Conservation (phyloP, 2,329 filamentous ascomycete species). For the Botrytis galanthina region DNA sequence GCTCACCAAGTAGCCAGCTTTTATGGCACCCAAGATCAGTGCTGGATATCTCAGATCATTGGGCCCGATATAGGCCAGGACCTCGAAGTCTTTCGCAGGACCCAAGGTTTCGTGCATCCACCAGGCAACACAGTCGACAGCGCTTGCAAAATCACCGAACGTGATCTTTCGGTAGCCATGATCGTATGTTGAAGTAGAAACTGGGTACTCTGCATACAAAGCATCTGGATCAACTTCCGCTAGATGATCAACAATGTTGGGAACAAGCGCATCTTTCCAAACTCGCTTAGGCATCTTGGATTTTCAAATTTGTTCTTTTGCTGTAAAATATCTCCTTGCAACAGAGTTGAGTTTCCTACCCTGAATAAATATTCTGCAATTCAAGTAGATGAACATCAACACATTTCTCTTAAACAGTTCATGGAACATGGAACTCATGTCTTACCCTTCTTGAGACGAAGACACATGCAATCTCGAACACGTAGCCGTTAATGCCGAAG, state of each 20-base stretch:
- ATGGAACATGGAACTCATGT: not conserved
- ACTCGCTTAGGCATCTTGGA: too few relatives aligned
- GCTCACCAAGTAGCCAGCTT: conserved; percentile 12
- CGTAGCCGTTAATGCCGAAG: not conserved
- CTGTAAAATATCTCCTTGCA: too few relatives aligned
- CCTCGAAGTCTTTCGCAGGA: conserved; percentile 36
- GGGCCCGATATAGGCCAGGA: conserved; percentile 45
- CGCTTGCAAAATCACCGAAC: conserved; percentile 25
- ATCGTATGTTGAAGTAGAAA: conserved; percentile 1
- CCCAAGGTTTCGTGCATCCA: conserved; percentile 22
- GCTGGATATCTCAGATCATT: conserved; percentile 15
- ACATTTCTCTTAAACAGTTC: too few relatives aligned
- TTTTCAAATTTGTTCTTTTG: too few relatives aligned
- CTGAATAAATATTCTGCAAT: too few relatives aligned
- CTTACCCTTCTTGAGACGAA: not conserved
- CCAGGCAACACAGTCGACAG: conserved; percentile 26
- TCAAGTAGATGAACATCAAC: too few relatives aligned
- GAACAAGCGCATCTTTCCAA: not conserved
- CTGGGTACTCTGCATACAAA: conserved; percentile 10
- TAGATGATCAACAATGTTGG: not conserved
- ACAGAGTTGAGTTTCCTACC: too few relatives aligned
- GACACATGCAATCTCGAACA: not conserved
- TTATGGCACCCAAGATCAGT: not conserved
- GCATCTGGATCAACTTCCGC: not conserved
- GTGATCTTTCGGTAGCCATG: conserved; percentile 22